These are phyloP conservation scores for Pythium myriotylum DNA, from an alignment of 352 stramenopile genomes.

Conservation along the genomic window DNA sequence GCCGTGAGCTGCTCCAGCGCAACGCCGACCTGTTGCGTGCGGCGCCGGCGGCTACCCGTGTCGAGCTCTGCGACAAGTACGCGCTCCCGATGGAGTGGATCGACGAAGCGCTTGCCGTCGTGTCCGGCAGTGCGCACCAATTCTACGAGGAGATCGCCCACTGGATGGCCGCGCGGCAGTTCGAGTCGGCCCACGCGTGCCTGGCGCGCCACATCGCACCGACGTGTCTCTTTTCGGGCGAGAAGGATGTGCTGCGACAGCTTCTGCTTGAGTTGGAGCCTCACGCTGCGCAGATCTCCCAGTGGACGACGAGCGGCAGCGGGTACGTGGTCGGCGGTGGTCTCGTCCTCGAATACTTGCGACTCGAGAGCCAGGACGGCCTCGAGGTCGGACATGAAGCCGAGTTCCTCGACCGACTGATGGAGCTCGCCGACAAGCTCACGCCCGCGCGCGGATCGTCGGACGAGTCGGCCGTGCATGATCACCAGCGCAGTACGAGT, in stretches of 20 bases:
- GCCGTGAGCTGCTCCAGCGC: constrained; percentile 62
- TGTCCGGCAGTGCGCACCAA: constrained; percentile 45
- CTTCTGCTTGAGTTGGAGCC: constrained; percentile 63
- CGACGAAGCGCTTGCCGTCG: constrained; percentile 67
- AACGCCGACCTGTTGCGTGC: constrained; percentile 54
- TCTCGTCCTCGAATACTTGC: constrained; percentile 70
- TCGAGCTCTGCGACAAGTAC: constrained; percentile 55
- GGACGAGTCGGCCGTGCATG: not conserved
- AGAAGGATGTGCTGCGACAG: constrained; percentile 58
- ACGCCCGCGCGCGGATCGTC: constrained; percentile 18
- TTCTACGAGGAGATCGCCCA: constrained; percentile 71
- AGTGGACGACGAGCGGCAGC: constrained; percentile 60
- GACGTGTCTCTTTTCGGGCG: constrained; percentile 60
- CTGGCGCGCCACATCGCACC: constrained; percentile 63
- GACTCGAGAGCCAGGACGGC: constrained; percentile 61
- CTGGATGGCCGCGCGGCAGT: constrained; percentile 66
- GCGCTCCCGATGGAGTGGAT: constrained; percentile 65
- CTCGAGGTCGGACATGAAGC: constrained; percentile 56
- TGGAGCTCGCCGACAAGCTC: constrained; percentile 58
- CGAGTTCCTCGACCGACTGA: constrained; percentile 61
- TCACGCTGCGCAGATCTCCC: constrained; percentile 49
- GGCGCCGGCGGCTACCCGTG: constrained; percentile 32
- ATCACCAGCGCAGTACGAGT: constrained; percentile 13
- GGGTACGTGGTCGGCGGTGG: constrained; percentile 58
- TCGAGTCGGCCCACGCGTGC: constrained; percentile 63